Conservation (phyloP, 768 basidiomycete species). For the Xerocomellus dryophilus region DNA sequence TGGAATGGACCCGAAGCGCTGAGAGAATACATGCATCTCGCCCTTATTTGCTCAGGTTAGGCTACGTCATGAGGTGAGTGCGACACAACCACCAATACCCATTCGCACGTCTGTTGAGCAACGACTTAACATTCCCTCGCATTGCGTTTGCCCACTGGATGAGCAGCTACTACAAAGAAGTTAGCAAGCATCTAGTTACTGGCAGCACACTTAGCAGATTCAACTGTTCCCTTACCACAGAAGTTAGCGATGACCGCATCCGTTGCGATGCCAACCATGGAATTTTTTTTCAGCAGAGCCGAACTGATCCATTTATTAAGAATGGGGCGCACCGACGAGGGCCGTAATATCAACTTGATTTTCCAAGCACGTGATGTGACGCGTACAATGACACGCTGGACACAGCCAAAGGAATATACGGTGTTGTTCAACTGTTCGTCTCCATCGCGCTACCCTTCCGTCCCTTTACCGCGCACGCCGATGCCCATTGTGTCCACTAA, state of each 20-base stretch:
- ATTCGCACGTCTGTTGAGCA: background rate
- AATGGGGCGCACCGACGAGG: background rate
- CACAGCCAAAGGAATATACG: conserved; percentile 2
- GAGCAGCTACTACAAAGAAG: background rate
- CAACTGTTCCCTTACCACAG: background rate
- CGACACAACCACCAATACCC: background rate
- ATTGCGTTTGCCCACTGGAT: background rate
- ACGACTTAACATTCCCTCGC: background rate
- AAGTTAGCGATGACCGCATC: background rate
- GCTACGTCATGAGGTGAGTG: background rate
- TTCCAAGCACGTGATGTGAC: conserved; percentile 24
- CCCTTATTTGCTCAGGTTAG: background rate
- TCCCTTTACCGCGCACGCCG: background rate
- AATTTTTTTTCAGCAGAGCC: background rate
- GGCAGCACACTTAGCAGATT: background rate
- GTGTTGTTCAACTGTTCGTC: background rate
- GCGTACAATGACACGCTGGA: background rate
- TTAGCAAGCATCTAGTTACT: background rate
- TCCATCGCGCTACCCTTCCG: background rate
- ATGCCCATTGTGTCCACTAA: conserved; percentile 3
- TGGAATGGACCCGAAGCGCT: background rate
- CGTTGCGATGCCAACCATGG: background rate
- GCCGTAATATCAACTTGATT: no score
- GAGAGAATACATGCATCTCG: background rate
- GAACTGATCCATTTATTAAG: background rate